phyloP scores from a whole-genome alignment of 257 asterid species.

The Agastache rugosa region DNA sequence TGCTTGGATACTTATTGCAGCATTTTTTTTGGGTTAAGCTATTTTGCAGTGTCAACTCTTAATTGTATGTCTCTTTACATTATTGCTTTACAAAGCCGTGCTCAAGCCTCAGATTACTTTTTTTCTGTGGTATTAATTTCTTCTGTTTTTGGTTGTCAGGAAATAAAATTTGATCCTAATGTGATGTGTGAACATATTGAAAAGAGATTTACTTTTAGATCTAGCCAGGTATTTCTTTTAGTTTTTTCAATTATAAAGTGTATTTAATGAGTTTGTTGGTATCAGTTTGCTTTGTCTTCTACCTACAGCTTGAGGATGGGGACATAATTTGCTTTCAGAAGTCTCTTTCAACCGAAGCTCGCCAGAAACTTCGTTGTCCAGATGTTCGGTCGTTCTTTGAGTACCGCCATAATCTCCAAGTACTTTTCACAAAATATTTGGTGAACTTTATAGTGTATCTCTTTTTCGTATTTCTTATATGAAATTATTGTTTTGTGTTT shows the following conservation, averaged over 20 bases:
- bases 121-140: conserved; percentile 25
- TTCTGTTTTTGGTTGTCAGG: conserved; percentile 46
- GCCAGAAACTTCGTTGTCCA: conserved; percentile 46
- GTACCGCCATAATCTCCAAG: conserved; percentile 58
- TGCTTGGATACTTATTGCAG: conserved; percentile 22
- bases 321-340: conserved; percentile 64
- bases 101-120: too few relatives aligned
- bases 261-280: conserved; percentile 16
- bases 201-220: conserved; percentile 44
- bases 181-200: conserved; percentile 59
- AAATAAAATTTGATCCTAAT: conserved; percentile 55
- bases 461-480: conserved; percentile 5
- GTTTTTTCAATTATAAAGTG: conserved; percentile 15
- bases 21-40: conserved; percentile 9
- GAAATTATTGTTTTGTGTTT: conserved; percentile 3
- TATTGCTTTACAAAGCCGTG: too few relatives aligned
- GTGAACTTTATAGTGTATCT: conserved; percentile 24
- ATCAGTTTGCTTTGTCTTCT: conserved; percentile 28
- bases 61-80: neutral
- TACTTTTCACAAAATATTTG: conserved; percentile 31
- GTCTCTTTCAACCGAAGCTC: conserved; percentile 40
- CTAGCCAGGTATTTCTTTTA: conserved; percentile 48
- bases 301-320: conserved; percentile 60
- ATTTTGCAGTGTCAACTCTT: conserved; percentile 25
- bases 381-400: conserved; percentile 59